phyloP scores from a whole-genome alignment of 805 yeast genomes.

The Cyberlindnera lachancei region DNA sequence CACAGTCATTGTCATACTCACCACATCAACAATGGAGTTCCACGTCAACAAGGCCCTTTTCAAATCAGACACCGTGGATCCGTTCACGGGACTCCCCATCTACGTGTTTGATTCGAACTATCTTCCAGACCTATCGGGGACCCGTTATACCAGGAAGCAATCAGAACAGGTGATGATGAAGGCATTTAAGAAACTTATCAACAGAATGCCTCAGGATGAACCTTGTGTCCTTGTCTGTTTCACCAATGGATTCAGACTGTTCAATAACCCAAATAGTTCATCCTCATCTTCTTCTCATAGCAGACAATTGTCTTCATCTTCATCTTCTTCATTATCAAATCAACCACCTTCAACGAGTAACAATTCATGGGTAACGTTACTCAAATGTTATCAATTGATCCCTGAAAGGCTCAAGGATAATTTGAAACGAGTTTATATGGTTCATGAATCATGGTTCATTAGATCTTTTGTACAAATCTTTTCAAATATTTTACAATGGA shows the following conservation, averaged over 20 bases:
- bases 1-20: too few relatives aligned
- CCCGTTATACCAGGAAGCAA: conserved; percentile 28
- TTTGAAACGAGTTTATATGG: conserved; percentile 60
- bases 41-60: conserved; percentile 39
- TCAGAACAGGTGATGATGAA: conserved; percentile 36
- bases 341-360: too few relatives aligned
- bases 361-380: conserved; percentile 63
- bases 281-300: too few relatives aligned
- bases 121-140: conserved; percentile 52
- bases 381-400: conserved; percentile 48
- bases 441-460: conserved; percentile 88
- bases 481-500: conserved; percentile 50
- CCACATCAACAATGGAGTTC: conserved; percentile 19
- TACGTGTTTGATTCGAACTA: conserved; percentile 80
- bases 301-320: too few relatives aligned
- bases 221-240: conserved; percentile 67
- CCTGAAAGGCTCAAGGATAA: conserved; percentile 47
- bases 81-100: conserved; percentile 59
- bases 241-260: conserved; percentile 68
- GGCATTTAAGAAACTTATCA: conserved; percentile 50
- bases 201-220: conserved; percentile 49
- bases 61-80: conserved; percentile 56
- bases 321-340: too few relatives aligned
- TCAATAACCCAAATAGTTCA: conserved; percentile 21
- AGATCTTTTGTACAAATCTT: conserved; percentile 69